Conservation (phyloP, 2,329 filamentous ascomycete genomes). For the Pseudogymnoascus sp. region DNA sequence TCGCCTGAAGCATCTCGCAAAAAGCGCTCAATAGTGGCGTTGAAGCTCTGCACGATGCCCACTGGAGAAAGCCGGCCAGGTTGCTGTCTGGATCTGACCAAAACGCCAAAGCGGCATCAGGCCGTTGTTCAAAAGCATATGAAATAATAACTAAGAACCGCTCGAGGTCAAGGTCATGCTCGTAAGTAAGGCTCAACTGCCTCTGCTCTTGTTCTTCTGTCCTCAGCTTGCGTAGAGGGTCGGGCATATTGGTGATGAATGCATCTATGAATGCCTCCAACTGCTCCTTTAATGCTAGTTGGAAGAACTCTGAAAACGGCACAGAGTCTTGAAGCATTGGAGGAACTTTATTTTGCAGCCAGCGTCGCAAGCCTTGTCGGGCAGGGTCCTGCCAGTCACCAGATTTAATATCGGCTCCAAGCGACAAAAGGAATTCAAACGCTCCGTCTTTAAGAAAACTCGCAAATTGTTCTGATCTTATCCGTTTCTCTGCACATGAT, state of each 20-base stretch:
- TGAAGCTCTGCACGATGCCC: slow-evolving; percentile 91
- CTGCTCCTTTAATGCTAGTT: slow-evolving; percentile 65
- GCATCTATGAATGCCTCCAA: slow-evolving; percentile 83
- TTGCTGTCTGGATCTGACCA: slow-evolving; percentile 92
- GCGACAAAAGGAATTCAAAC: slow-evolving; percentile 81
- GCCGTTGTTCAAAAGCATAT: slow-evolving; percentile 78
- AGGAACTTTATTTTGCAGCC: slow-evolving; percentile 73
- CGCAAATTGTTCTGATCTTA: slow-evolving; percentile 64
- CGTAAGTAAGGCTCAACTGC: slow-evolving; percentile 54
- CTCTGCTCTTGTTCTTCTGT: slow-evolving; percentile 85
- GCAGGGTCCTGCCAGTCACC: slow-evolving; percentile 84
- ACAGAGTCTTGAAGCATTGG: slow-evolving; percentile 59
- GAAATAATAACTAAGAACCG: slow-evolving; percentile 87
- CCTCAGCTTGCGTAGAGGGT: slow-evolving; percentile 77
- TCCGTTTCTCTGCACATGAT: slow-evolving; percentile 49
- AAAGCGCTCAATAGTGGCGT: slow-evolving; percentile 95
- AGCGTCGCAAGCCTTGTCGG: slow-evolving; percentile 70
- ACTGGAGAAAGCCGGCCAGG: slow-evolving; percentile 87
- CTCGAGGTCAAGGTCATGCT: slow-evolving; percentile 70
- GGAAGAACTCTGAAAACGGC: slow-evolving; percentile 64
- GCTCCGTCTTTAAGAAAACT: slow-evolving; percentile 78
- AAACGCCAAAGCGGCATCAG: slow-evolving; percentile 78
- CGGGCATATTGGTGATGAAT: slow-evolving; percentile 91
- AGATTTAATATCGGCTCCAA: slow-evolving; percentile 72
- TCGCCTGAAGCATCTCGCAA: slow-evolving; percentile 87